These are phyloP conservation scores for Fulvia fulva DNA, from an alignment of 2,329 filamentous ascomycete species.

Conservation along the genomic window DNA sequence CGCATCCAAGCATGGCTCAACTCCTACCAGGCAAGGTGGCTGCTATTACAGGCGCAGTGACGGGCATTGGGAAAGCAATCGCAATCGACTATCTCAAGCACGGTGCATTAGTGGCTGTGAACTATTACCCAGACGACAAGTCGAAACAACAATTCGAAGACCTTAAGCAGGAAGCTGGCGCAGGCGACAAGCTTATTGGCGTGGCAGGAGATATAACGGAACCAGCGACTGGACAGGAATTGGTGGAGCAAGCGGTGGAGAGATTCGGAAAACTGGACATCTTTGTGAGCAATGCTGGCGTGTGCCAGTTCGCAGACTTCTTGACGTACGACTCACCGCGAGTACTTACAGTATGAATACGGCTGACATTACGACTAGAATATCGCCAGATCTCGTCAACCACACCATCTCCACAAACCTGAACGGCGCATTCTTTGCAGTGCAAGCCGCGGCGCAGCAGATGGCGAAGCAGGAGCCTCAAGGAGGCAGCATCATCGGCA, in stretches of 20 bases:
- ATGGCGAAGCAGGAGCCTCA: constrained; percentile 62
- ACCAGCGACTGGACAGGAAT: constrained; percentile 63
- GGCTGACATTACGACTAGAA: constrained; percentile 37
- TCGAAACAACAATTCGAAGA: constrained; percentile 45
- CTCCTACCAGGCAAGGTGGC: constrained; percentile 71
- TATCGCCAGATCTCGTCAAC: constrained; percentile 66
- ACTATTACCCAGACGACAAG: constrained; percentile 64
- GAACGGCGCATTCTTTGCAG: constrained; percentile 80
- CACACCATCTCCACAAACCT: constrained; percentile 76
- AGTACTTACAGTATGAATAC: neutral
- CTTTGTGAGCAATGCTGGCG: constrained; percentile 83
- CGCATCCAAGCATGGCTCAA: constrained; percentile 8
- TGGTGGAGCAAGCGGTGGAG: constrained; percentile 64
- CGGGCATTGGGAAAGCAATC: constrained; percentile 83
- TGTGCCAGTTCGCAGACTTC: constrained; percentile 86
- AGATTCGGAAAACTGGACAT: constrained; percentile 56
- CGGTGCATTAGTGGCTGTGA: constrained; percentile 74
- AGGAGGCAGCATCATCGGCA: constrained; percentile 75
- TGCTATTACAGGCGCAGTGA: constrained; percentile 82
- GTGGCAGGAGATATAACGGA: constrained; percentile 74
- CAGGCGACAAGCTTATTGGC: constrained; percentile 52
- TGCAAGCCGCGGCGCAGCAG: constrained; percentile 78
- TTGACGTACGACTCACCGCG: constrained; percentile 51
- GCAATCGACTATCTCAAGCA: constrained; percentile 73
- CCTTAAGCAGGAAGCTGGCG: constrained; percentile 42